Evolutionary conservation across 2,329 filamentous ascomycete genomes (phyloP).

Genomic region (Coniochaeta hoffmannii): DNA sequence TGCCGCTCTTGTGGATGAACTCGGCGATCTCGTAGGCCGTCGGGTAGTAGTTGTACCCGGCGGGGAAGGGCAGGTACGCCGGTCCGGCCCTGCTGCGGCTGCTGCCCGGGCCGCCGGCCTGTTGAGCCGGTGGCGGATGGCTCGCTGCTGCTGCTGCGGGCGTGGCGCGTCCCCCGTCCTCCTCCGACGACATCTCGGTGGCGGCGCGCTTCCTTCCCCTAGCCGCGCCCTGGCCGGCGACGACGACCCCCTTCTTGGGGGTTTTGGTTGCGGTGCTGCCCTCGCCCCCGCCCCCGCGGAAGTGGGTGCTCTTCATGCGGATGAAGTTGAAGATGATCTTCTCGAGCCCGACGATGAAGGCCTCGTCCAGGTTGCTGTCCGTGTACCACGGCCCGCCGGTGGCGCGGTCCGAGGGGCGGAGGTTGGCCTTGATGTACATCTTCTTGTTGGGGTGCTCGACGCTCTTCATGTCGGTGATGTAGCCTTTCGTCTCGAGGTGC

Average conservation of each 20-base stretch:
- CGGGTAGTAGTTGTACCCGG: slow-evolving; percentile 71
- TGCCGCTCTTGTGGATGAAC: slow-evolving; percentile 59
- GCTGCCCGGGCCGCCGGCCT: background rate
- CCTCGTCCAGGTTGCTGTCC: slow-evolving; percentile 78
- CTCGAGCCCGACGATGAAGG: slow-evolving; percentile 73
- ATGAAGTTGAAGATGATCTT: slow-evolving; percentile 68
- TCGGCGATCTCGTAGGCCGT: slow-evolving; percentile 72
- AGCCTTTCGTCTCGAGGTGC: slow-evolving; percentile 69
- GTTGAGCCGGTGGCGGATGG: background rate
- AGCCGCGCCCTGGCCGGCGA: slow-evolving; percentile 28
- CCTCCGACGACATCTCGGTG: slow-evolving; percentile 26
- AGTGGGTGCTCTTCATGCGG: slow-evolving; percentile 63
- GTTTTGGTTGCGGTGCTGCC: slow-evolving; percentile 25
- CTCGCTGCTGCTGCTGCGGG: background rate
- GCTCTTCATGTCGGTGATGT: slow-evolving; percentile 85
- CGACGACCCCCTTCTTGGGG: slow-evolving; percentile 51
- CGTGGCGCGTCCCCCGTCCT: slow-evolving; percentile 19
- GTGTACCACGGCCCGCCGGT: slow-evolving; percentile 88
- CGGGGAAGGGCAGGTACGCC: slow-evolving; percentile 45
- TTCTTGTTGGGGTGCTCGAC: slow-evolving; percentile 87
- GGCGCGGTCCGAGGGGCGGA: slow-evolving; percentile 81
- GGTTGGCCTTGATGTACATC: slow-evolving; percentile 87
- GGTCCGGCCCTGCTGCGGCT: slow-evolving; percentile 2
- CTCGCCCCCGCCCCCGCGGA: slow-evolving; percentile 30
- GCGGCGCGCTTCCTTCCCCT: slow-evolving; percentile 46